Evolutionary conservation across 2,329 filamentous ascomycete species (phyloP), one percentile per base, ranked within the genome.

Genomic region (Xylaria polymorpha): DNA sequence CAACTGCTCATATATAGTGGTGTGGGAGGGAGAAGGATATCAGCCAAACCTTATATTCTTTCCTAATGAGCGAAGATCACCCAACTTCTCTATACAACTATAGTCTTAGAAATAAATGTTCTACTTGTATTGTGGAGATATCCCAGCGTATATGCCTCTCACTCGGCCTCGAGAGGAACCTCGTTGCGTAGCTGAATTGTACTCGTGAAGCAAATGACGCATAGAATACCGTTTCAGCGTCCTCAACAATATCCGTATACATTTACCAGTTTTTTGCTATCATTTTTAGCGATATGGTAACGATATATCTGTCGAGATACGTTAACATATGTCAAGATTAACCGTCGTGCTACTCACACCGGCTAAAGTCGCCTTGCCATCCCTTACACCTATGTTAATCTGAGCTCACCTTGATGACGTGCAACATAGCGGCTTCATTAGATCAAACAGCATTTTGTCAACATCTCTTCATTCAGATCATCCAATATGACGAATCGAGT

Each of bases 321-420:
- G 25, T 29, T 29, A 29, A 4, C 4, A 29, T 29, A 29, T 4
- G 18, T 20, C 15, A 48, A 22, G 20, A 12, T 48, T 41, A 43
- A 6, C 46, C 44, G 4, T n/a, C 46, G 20, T 39, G 15, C 14
- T 50, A 5, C 20, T 14, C 6, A 29, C 25, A 4, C 62, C 62
- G 62, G 62, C 44, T 65, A 60, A 65, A 65, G 35, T 65, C 44
- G 6, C 37, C n/a, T 15, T 18, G 32, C 4, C 22, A 32, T 15
- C 18, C 37, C 14, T 20, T 35, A 3, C 20, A 4, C 22, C 37
- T 62, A 9, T 1, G n/a, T 55, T 18, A 46, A 53, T n/a, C 25
- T 14, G 44, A 20, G 12, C 15, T 14, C 22, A 20, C 20, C 37
- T 25, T 18, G 14, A 51, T 4, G 1, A 43, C 20, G 4, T 3